Evolutionary conservation across 768 basidiomycete species (phyloP).

Genomic region (Leccinum disarticulatum): DNA sequence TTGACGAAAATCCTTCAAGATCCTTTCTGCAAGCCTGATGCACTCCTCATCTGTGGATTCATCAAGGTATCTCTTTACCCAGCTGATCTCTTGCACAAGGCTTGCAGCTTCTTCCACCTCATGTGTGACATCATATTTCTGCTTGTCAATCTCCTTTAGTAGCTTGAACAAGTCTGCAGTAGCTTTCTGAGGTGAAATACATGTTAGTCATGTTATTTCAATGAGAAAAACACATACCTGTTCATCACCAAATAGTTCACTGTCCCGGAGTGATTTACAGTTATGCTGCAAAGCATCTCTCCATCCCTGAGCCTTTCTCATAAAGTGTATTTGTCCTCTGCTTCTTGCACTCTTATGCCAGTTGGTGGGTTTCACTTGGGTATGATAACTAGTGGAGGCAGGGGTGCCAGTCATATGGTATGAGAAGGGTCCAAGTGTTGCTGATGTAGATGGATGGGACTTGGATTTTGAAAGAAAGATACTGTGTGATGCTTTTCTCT

Average conservation of each 20-base stretch:
- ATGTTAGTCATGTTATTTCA: background rate
- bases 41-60: slow-evolving; percentile 5
- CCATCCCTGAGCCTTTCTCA: slow-evolving; percentile 18
- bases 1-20: slow-evolving; percentile 26
- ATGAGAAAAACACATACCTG: slow-evolving; percentile 9
- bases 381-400: background rate
- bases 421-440: background rate
- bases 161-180: slow-evolving; percentile 17
- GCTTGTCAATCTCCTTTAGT: slow-evolving; percentile 21
- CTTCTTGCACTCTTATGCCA: background rate
- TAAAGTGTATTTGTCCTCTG: background rate
- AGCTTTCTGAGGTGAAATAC: slow-evolving; percentile 7
- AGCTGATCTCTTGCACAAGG: slow-evolving; percentile 10
- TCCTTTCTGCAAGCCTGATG: slow-evolving; percentile 7
- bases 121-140: slow-evolving; percentile 22
- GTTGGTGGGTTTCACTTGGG: background rate
- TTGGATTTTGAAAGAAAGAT: background rate
- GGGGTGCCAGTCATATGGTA: background rate
- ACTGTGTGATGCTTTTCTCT: background rate
- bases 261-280: background rate
- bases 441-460: background rate
- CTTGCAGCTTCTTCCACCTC: slow-evolving; percentile 12
- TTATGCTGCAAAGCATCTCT: slow-evolving; percentile 6
- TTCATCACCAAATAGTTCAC: slow-evolving; percentile 21
- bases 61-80: background rate